phyloP scores from a whole-genome alignment of 257 asterid genomes.

The Nicotiana obtusifolia region DNA sequence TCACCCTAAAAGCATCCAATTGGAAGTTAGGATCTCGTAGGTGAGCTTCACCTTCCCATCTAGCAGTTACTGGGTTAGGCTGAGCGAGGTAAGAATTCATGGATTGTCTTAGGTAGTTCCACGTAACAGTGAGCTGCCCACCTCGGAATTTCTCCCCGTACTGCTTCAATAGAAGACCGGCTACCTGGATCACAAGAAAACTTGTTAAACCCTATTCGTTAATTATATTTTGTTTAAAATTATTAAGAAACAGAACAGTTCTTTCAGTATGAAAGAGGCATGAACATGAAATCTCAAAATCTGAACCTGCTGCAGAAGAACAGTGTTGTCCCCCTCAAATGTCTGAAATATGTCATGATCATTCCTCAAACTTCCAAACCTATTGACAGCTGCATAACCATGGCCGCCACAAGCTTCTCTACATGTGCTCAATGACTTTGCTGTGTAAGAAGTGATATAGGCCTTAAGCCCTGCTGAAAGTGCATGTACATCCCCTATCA shows the following conservation, averaged over 20 bases:
- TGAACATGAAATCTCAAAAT: background rate
- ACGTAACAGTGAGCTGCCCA: slow-evolving; percentile 75
- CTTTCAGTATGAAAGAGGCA: background rate
- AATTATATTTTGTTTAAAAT: background rate
- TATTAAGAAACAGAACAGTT: background rate
- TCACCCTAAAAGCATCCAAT: slow-evolving; percentile 90
- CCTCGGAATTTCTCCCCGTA: slow-evolving; percentile 79
- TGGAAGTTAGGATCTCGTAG: slow-evolving; percentile 87
- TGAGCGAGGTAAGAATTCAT: slow-evolving; percentile 87
- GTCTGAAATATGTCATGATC: slow-evolving; percentile 98
- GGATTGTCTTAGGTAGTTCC: slow-evolving; percentile 91
- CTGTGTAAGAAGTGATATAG: slow-evolving; percentile 84
- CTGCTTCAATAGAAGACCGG: slow-evolving; percentile 85
- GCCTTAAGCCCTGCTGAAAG: slow-evolving; percentile 97
- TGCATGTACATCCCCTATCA: slow-evolving; percentile 80
- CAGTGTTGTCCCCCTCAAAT: slow-evolving; percentile 98
- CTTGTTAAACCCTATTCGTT: background rate
- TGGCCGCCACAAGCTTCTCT: slow-evolving; percentile 99
- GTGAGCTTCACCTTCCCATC: slow-evolving; percentile 97
- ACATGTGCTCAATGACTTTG: slow-evolving; percentile 76
- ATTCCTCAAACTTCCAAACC: slow-evolving; percentile 93
- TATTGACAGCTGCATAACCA: slow-evolving; percentile 95
- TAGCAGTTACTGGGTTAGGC: slow-evolving; percentile 94
- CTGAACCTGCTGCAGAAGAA: slow-evolving; percentile 83
- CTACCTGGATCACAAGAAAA: slow-evolving; percentile 52